phyloP scores from a whole-genome alignment of 1,139 yeast species.

The Diutina pseudorugosa region DNA sequence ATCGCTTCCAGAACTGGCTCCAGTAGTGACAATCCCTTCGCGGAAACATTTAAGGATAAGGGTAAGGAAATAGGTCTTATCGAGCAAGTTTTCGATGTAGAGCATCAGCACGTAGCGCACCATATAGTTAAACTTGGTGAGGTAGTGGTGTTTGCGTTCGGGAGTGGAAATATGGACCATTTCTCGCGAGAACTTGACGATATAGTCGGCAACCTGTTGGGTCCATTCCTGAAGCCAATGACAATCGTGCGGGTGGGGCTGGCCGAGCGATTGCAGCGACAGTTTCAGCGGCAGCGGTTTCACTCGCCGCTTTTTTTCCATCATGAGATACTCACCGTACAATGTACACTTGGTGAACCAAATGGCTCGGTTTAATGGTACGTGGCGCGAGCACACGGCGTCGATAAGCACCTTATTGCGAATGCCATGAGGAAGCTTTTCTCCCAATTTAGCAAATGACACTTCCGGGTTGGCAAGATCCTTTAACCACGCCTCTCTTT shows the following conservation, averaged over 20 bases:
- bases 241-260: not conserved
- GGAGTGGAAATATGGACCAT: slow-evolving; percentile 14
- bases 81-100: slow-evolving; percentile 57
- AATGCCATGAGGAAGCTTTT: slow-evolving; percentile 87
- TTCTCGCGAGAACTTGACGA: slow-evolving; percentile 39
- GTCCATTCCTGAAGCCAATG: slow-evolving; percentile 82
- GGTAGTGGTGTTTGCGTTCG: slow-evolving; percentile 34
- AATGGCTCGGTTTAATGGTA: slow-evolving; percentile 69
- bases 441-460: slow-evolving; percentile 55
- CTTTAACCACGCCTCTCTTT: slow-evolving; percentile 72
- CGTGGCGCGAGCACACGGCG: slow-evolving; percentile 48
- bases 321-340: slow-evolving; percentile 63
- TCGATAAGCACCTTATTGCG: slow-evolving; percentile 63
- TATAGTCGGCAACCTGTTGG: slow-evolving; percentile 53
- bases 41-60: slow-evolving; percentile 50
- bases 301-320: slow-evolving; percentile 36
- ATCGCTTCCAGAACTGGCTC: slow-evolving; percentile 5
- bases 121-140: slow-evolving; percentile 43
- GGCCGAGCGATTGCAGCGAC: not conserved
- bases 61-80: slow-evolving; percentile 45
- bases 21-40: slow-evolving; percentile 21
- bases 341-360: slow-evolving; percentile 89
- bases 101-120: slow-evolving; percentile 49
- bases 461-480: slow-evolving; percentile 61
- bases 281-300: not conserved